phyloP scores from a whole-genome alignment of 495 filamentous ascomycete species.

The Talaromyces trachyspermus region DNA sequence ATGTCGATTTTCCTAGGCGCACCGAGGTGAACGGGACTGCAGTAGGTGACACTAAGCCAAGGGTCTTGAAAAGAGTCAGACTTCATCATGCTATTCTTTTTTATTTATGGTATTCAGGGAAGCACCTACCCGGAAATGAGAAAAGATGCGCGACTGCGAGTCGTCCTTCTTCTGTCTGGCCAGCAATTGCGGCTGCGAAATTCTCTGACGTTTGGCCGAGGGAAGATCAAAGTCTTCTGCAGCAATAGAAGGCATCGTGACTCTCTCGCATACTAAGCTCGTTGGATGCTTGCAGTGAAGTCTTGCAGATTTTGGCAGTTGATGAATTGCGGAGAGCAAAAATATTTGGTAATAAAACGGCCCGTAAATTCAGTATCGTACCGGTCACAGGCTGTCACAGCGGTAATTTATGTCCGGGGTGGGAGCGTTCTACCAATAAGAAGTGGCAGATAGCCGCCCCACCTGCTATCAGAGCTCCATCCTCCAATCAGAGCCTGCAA shows the following conservation, averaged over 20 bases:
- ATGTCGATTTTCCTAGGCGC: conserved; percentile 86
- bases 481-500: neutral
- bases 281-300: too few relatives aligned
- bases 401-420: too few relatives aligned
- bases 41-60: conserved; percentile 89
- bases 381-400: neutral
- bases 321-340: neutral
- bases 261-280: too few relatives aligned
- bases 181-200: conserved; percentile 19
- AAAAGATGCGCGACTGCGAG: conserved; percentile 69
- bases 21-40: conserved; percentile 79
- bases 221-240: conserved; percentile 44
- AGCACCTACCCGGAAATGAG: conserved; percentile 74
- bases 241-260: conserved; percentile 35
- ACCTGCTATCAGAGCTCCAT: neutral
- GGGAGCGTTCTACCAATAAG: neutral
- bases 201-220: conserved; percentile 62
- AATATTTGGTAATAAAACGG: neutral
- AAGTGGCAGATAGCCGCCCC: neutral
- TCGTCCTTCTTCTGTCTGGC: conserved; percentile 21
- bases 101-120: neutral
- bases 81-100: neutral
- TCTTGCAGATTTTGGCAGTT: conserved; percentile 4
- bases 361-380: conserved; percentile 8
- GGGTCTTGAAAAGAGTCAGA: conserved; percentile 49